Conservation (phyloP, 495 filamentous ascomycete species). For the Sphaerosporella brunnea region DNA sequence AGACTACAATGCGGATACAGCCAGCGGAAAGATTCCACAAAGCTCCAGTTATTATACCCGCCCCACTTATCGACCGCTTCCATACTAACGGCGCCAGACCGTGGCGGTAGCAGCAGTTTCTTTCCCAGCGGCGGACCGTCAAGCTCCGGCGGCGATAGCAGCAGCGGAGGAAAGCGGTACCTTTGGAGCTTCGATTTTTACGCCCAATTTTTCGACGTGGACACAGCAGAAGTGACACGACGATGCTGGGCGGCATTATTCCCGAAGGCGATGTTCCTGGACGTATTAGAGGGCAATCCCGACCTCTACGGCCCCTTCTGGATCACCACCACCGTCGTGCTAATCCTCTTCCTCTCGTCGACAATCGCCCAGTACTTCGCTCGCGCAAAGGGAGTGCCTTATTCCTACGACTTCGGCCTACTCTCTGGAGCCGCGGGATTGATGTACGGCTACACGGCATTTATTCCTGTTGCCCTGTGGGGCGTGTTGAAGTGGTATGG, state of each 20-base stretch:
- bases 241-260: conserved; percentile 72
- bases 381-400: conserved; percentile 39
- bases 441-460: conserved; percentile 80
- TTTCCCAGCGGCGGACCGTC: no score
- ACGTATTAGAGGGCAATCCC: conserved; percentile 90
- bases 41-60: no score
- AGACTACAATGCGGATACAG: conserved; percentile 27
- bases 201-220: conserved; percentile 93
- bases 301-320: conserved; percentile 92
- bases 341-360: conserved; percentile 86
- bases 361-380: conserved; percentile 83
- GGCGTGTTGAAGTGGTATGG: conserved; percentile 86
- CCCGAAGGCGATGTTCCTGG: conserved; percentile 83
- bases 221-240: conserved; percentile 68
- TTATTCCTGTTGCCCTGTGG: conserved; percentile 68
- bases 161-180: conserved; percentile 50
- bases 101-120: no score
- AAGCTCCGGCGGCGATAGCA: conserved; percentile 31
- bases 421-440: conserved; percentile 69
- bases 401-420: conserved; percentile 76
- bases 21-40: conserved; percentile 25
- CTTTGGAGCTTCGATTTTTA: conserved; percentile 91
- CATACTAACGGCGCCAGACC: no score
- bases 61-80: no score
- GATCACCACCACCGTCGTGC: conserved; percentile 94